Conservation (phyloP, 2,329 filamentous ascomycete genomes). For the Aspergillus flavus region DNA sequence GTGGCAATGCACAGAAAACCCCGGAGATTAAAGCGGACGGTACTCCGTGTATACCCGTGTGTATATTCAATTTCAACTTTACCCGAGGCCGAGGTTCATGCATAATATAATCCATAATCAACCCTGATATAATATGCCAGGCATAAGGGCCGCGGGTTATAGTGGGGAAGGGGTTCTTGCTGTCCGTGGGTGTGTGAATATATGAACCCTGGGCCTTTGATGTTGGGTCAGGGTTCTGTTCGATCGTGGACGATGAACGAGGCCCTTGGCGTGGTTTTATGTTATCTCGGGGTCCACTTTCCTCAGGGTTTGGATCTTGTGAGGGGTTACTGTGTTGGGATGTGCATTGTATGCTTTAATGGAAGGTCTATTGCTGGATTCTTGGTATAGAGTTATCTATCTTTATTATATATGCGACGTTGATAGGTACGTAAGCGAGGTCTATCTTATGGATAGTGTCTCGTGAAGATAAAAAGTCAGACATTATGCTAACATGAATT, state of each 20-base stretch:
- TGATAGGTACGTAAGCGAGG: neutral
- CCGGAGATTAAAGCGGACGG: neutral
- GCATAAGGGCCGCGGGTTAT: neutral
- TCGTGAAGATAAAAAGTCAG: neutral
- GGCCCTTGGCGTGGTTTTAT: neutral
- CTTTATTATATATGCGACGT: neutral
- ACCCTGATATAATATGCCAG: too few relatives aligned
- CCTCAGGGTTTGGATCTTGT: too few relatives aligned
- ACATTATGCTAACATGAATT: neutral
- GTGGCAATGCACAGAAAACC: neutral
- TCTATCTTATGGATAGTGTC: neutral
- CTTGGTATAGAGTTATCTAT: too few relatives aligned
- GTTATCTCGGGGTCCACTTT: neutral
- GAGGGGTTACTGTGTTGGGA: too few relatives aligned
- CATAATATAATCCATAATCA: too few relatives aligned
- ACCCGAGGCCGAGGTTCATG: too few relatives aligned
- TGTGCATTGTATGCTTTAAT: too few relatives aligned
- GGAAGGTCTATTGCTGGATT: too few relatives aligned
- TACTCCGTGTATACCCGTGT: neutral
- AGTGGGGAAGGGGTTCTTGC: neutral
- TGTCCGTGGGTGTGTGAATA: neutral
- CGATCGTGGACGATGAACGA: neutral
- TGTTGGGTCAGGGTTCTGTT: too few relatives aligned
- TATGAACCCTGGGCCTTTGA: too few relatives aligned
- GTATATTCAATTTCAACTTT: too few relatives aligned